Evolutionary conservation across 148 eudicot species (phyloP), one percentile per base, ranked within the genome.

Genomic region (Rhododendron molle): DNA sequence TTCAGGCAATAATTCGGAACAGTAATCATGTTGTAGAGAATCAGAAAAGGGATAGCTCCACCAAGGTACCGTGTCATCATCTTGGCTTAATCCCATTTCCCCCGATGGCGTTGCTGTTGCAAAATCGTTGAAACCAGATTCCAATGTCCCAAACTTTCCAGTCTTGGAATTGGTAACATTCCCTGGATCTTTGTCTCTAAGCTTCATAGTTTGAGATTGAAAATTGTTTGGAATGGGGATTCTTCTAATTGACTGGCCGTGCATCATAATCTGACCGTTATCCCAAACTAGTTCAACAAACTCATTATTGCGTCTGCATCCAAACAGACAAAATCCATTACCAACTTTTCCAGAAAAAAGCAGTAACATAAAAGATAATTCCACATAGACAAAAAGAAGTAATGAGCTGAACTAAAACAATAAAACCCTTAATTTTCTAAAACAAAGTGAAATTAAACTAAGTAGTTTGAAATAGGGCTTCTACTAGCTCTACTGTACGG

Each of bases 261-360:
- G 98, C 93, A 92, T 93, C 92, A 89, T 87, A 83, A 95, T 84
- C 88, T 92, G 93, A 76, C 96, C 98, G 89, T 93, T 93, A 85
- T 94, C 93, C 93, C 98, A 96, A 46, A 95, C 93, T 86, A 96
- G 91, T 88, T 96, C 99, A 85, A 91, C 86, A 34, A 89, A 89
- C 28, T 90, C 94, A 80, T 89, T 83, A 73, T 90, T 90, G 34
- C 84, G 87, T 81, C 99, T 96, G 93, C 93, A 88, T 78, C 56
- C 78, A 79, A 78, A 77, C 26, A 10, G 26, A 58, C 65, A 7
- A 58, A 21, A 58, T 43, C n/a, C 82, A 85, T 44, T 80, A 80
- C 38, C 36, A 82, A 56, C 46, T 85, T 67, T 81, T 69, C 49
- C 20, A 76, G 84, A 40, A 44, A 79, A 3, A 32, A 76, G 58